Base-by-base conservation (phyloP, 495 filamentous ascomycete genomes). In the Penicillium manginii region DNA sequence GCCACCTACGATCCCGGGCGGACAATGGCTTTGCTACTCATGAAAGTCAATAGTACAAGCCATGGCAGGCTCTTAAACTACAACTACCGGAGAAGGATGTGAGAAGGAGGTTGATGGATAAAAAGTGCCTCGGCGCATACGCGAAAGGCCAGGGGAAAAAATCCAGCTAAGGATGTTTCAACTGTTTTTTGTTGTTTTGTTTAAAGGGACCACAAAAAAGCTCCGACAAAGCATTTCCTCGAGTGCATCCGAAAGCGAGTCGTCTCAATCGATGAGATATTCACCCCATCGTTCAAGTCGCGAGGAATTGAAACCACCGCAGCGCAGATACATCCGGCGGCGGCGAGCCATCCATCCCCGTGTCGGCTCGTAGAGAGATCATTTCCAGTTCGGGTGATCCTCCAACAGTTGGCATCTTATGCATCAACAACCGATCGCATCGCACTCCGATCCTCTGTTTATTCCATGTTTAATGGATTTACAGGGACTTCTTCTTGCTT, bases 401-500 rank as follows among this genome's bases (percentile, higher is more conserved):
- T 72, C 60, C 57, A 70, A 76, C 68, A 68, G 65, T 68, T 67
- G 65, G 52, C 66, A 40, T 65, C 59, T 63, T 62, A 72, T 72
- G 63, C 63, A 70, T 72, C 62, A 56, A 70, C 60, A 64, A 71
- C 62, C 55, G 59, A 64, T 69, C 68, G 52, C 61, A 58, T 63
- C 68, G 54, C 59, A 70, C 64, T 63, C 69, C 65, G 59, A 67
- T 53, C 62, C 62, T 70, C 70, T 59, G 42, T 57, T 70, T 63
- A 68, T 67, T 71, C 61, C 63, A 65, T 68, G 60, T 53, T 63
- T 52, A 58, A 26, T 52, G 52, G 37, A 72, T 76, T 77, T 78
- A 78, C 68, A 74, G 69, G 65, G 73, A 64, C 78, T 83, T 86
- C 81, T 86, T 88, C 78, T 85, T 84, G 71, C 84, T 85, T 75